Conservation (phyloP, 2,329 filamentous ascomycete species). For the Aulographum hederae region DNA sequence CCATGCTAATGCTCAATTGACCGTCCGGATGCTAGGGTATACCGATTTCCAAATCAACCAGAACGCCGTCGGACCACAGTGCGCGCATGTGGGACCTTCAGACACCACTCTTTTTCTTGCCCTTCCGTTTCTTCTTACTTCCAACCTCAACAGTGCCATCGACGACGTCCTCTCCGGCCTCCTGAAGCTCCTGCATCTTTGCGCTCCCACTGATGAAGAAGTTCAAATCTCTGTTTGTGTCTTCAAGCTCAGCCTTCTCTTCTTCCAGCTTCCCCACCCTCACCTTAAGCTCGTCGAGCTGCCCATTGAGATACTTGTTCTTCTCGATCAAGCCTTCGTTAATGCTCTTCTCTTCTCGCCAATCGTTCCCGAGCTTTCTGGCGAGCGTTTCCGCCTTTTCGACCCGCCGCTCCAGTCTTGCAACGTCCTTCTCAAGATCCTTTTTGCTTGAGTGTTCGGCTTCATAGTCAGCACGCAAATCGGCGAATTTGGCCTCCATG, state of each 20-base stretch:
- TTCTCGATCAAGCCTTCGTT: conserved; percentile 63
- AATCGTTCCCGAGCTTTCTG: conserved; percentile 52
- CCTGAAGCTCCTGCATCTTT: conserved; percentile 54
- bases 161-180: conserved; percentile 53
- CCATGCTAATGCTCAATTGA: no score
- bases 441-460: conserved; percentile 38
- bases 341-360: conserved; percentile 75
- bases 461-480: conserved; percentile 35
- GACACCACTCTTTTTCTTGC: conserved; percentile 19
- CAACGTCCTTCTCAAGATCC: conserved; percentile 52
- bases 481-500: conserved; percentile 30
- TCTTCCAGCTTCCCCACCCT: conserved; percentile 20
- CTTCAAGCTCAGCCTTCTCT: conserved; percentile 55
- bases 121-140: conserved; percentile 34
- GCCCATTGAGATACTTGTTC: conserved; percentile 50
- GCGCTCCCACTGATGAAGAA: conserved; percentile 78
- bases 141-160: conserved; percentile 43
- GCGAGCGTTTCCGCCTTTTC: conserved; percentile 60
- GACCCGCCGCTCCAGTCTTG: conserved; percentile 48
- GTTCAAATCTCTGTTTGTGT: conserved; percentile 71
- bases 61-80: no score
- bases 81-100: no score
- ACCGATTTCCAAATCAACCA: no score
- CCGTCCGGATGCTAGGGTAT: no score
- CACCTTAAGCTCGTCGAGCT: conserved; percentile 36